Percentiles rank a stretch among this genome's conserved stretches.
Evolutionary conservation across 441 rosid genomes (phyloP).

Genomic region (Populus tomentosa): DNA sequence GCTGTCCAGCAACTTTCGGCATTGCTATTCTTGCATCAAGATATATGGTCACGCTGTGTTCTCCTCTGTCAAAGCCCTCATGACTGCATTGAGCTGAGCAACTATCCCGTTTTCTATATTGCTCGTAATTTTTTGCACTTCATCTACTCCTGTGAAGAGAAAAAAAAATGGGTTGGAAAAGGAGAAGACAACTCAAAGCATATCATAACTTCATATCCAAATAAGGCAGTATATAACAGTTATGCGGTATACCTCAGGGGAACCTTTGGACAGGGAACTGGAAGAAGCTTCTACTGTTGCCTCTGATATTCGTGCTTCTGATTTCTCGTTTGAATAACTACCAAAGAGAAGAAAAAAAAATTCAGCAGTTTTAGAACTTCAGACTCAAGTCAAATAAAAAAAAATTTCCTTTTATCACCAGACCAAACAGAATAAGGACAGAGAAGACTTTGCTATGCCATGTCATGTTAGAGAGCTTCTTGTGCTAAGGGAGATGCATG

Average conservation of each 20-base stretch:
- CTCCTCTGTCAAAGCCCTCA: neutral
- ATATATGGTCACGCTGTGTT: neutral
- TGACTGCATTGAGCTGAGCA: neutral
- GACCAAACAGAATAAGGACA: neutral
- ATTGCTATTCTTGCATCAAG: neutral
- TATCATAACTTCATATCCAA: neutral
- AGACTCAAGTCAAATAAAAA: neutral
- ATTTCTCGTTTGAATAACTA: constrained; percentile 86
- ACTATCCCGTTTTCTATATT: too few species aligned
- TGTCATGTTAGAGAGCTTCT: neutral
- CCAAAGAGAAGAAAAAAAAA: neutral
- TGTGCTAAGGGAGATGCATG: neutral
- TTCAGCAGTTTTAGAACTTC: neutral
- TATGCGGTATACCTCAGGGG: constrained; percentile 38
- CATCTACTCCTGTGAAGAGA: constrained; percentile 23
- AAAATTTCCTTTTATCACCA: neutral
- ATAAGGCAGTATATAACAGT: neutral
- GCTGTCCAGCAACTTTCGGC: constrained; percentile 6
- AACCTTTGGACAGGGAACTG: constrained; percentile 28
- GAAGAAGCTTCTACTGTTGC: constrained; percentile 41
- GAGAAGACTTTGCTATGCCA: neutral
- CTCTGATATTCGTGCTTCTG: constrained; percentile 66
- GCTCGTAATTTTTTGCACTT: too few species aligned
- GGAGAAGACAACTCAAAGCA: neutral
- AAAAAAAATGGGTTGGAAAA: neutral